Percentiles rank a stretch among this genome's conserved stretches.
Conservation (phyloP, 2,329 filamentous ascomycete genomes). For the Ustulina deusta region DNA sequence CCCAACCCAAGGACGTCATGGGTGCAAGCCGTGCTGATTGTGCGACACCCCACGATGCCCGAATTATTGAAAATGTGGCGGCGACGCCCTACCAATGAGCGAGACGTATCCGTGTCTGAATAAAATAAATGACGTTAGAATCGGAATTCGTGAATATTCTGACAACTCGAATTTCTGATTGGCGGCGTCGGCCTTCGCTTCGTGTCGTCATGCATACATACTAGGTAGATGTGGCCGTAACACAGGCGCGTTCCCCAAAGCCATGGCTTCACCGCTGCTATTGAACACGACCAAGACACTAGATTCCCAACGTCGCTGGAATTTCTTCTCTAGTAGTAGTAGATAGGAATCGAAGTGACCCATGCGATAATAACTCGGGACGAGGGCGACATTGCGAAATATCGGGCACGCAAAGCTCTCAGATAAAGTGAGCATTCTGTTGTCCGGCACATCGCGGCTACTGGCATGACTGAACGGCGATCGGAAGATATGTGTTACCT, state of each 20-base stretch:
- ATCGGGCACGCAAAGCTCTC: not conserved
- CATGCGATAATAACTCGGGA: not conserved
- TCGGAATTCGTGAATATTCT: not conserved
- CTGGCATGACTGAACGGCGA: not conserved
- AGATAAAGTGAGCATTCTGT: not conserved
- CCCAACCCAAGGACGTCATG: not conserved
- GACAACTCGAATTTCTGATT: not conserved
- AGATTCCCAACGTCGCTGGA: not conserved
- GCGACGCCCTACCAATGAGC: not conserved
- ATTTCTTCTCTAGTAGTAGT: not conserved
- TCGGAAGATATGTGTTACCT: not conserved
- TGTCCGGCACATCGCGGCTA: not conserved
- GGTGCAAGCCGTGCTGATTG: not conserved
- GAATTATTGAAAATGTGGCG: not conserved
- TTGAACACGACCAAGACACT: not conserved
- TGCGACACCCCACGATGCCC: not conserved
- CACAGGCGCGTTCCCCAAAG: not conserved
- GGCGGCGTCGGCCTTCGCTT: not conserved
- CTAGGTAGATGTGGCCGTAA: not conserved
- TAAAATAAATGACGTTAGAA: not conserved
- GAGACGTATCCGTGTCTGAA: not conserved
- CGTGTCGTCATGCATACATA: not conserved
- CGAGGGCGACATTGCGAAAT: not conserved
- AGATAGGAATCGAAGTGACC: not conserved
- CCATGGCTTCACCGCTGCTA: slow-evolving; percentile 3